Conservation (phyloP, 2,329 filamentous ascomycete species). For the Talaromyces sp. region DNA sequence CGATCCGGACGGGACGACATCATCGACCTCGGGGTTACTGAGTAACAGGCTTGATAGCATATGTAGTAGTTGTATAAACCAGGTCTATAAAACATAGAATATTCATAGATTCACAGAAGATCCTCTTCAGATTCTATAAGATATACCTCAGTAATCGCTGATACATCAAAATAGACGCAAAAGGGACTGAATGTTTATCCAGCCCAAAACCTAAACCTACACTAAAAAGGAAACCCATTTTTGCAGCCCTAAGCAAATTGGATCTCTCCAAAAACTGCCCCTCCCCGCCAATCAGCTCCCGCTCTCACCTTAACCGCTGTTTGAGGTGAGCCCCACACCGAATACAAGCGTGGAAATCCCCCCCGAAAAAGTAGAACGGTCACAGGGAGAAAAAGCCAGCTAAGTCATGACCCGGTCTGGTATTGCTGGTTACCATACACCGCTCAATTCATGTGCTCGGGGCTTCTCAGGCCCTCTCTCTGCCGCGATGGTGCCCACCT, state of each 20-base stretch:
- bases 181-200: background rate
- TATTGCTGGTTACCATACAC: background rate
- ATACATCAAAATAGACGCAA: background rate
- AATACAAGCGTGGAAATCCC: too few relatives aligned
- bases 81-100: too few relatives aligned
- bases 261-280: slow-evolving; percentile 11
- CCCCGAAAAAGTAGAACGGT: too few relatives aligned
- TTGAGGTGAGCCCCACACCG: slow-evolving; percentile 11
- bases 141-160: too few relatives aligned
- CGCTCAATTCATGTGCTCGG: background rate
- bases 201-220: background rate
- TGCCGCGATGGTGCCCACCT: too few relatives aligned
- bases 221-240: background rate
- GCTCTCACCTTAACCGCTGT: slow-evolving; percentile 14
- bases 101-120: too few relatives aligned
- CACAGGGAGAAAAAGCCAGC: background rate
- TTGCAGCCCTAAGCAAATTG: slow-evolving; percentile 12
- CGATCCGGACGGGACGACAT: too few relatives aligned
- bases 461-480: background rate
- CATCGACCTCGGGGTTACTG: too few relatives aligned
- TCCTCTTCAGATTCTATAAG: too few relatives aligned
- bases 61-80: too few relatives aligned
- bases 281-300: slow-evolving; percentile 7
- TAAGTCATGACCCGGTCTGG: background rate
- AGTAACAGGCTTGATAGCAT: too few relatives aligned